Base-by-base conservation (phyloP, 2,329 filamentous ascomycete genomes). In the Kalmusia sp. region DNA sequence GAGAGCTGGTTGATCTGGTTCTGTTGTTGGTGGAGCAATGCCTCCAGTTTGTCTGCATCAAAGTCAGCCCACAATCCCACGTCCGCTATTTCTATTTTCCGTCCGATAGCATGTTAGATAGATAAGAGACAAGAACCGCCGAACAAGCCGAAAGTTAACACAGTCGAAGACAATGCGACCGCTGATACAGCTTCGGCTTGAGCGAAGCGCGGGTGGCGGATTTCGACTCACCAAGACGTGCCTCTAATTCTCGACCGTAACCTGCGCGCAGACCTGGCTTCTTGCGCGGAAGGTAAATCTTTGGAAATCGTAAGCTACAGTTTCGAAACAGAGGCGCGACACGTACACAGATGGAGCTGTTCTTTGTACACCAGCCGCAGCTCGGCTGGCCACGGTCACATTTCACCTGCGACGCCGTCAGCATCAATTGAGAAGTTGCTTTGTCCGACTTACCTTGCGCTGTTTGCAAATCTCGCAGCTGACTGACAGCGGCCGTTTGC, bases 401-500 rank as follows among this genome's bases (percentile, higher is more conserved):
- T 76, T 76, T 76, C 47, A 91, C 89, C 53, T 55, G 12, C 17
- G 31, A 15, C 39, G 17, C n/a, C 21, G 21, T 44, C 33, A 47
- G 34, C 33, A 34, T 27, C 25, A 33, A n/a, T 22, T 17, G 5
- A 21, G 28, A 33, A 22, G 12, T 12, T 7, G 4, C 17, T 28
- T 35, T 2, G 34, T 21, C 19, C 19, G n/a, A 38, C 49, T 38
- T 31, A 49, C 53, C 81, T 93, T 93, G 77, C 90, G 81, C 73
- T 90, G 87, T 75, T 93, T 92, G 79, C 90, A 92, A 46, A 90
- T 81, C 76, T 93, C 90, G 69, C 90, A 84, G 64, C 79, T 82
- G 28, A 84, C 82, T 44, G 76, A 78, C 68, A 82, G 75, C 37
- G 79, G 79, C 51, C 82, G 72, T 68, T 80, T 81, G 55, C 80